Evolutionary conservation across 148 eudicot species (phyloP), one percentile per base, ranked within the genome.

Genomic region (Rhododendron simsii): DNA sequence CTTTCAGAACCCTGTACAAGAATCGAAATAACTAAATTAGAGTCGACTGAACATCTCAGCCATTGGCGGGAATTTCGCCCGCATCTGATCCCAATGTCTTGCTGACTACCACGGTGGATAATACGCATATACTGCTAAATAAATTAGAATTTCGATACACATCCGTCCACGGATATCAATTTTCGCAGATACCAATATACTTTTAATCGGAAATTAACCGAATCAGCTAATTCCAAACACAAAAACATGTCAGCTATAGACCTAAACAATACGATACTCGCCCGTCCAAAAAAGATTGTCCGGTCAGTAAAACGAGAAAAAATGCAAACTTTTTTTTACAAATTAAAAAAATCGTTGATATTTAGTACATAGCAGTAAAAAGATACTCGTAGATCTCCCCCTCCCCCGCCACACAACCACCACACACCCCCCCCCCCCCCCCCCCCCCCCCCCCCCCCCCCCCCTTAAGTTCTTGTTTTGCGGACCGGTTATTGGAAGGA

Each of bases 1-100:
- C 51, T 76, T 16, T 83, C 92, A 90, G 89, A 78, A 73, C 83
- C 88, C 99, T 94, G 91, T 76, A 63, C 30, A 86, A 82, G 51
- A 41, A 53, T 50, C 10, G 55, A 20, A 73, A 77, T 39, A 16
- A 18, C 61, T 55, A 15, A 55, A 7, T 1, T 7, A 55, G 61
- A 41, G 45, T 41, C 45, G 45, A 41, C 45, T 41, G 45, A 41
- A 41, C 45, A 41, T 41, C 45, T 41, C 45, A 41, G 45, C 45
- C 7, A 6, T 41, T 41, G 45, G 45, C 45, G 45, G 45, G 45
- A 41, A 41, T 41, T 41, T 41, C 7, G 1, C 45, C 45, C 45
- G 45, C 45, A 41, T 41, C 45, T 7, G 7, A 41, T 41, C 45
- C 45, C 45, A 41, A 6, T 15, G 61, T 55, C 61, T 55, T 4